Base-by-base conservation (phyloP, 2,329 filamentous ascomycete species). In the Penicillium fuscoglaucum region DNA sequence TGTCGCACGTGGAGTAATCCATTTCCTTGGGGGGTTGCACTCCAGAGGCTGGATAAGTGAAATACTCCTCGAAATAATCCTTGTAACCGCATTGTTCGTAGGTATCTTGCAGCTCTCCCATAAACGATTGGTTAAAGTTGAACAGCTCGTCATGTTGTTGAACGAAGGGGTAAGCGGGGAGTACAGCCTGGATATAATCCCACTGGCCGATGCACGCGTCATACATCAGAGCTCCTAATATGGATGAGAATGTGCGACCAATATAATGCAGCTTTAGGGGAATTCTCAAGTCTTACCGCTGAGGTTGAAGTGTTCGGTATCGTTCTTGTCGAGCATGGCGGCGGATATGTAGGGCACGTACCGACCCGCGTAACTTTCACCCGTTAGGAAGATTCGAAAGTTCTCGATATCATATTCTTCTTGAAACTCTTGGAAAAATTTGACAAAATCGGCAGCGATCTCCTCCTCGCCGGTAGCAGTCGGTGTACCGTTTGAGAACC, bases 391-490 rank as follows among this genome's bases (percentile, higher is more conserved):
- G 28, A 91, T 84, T 65, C 89, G 90, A 67, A 83, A 86, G 28
- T 84, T 83, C 39, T 89, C 82, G 66, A 91, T 80, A 17, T 77
- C 80, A 66, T 92, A 92, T 0, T 84, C 85, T 44, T 90, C 79
- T 58, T 91, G 76, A 64, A 91, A 92, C 75, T 90, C 90, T 76
- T 88, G 86, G 81, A 88, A 92, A 76, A 92, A 95, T 46, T 88
- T 87, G 24, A 90, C 76, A 71, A 93, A 91, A 63, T 93, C 84
- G 28, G 77, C 74, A 0, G 89, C 88, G 1, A 87, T 81, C 61
- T 92, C 88, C 46, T 87, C 83, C 63, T 91, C 84, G 61, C 81
- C 84, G 0, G 78, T 86, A n/a, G 88, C 88, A 1, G 83, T 90
- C 4, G 85, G 82, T 0, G 73, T 83, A 15, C 90, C 90, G 45